Percentiles rank a stretch among this genome's conserved stretches.
Conservation (phyloP, 768 basidiomycete species). For the Agrocybe praecox region DNA sequence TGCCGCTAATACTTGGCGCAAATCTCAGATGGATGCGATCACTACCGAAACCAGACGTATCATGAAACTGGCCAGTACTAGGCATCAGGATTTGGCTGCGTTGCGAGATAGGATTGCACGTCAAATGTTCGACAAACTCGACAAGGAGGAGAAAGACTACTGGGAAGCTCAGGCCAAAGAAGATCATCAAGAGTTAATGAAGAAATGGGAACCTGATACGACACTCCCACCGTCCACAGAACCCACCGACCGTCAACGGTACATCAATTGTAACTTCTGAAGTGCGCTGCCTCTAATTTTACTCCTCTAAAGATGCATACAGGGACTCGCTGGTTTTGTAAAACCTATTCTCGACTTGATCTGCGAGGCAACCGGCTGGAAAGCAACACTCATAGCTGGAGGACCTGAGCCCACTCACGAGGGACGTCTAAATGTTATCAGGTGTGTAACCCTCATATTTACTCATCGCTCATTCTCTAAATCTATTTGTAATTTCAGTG, state of each 20-base stretch:
- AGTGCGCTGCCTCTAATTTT: not conserved
- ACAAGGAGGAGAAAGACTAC: too few species aligned
- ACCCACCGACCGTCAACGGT: conserved; percentile 13
- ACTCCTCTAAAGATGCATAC: not conserved
- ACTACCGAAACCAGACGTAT: not conserved
- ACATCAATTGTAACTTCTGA: not conserved
- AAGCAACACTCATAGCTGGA: conserved; percentile 4
- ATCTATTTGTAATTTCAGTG: too few species aligned
- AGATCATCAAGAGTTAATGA: too few species aligned
- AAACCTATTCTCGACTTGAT: conserved; percentile 10
- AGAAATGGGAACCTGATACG: not conserved
- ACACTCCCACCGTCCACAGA: not conserved
- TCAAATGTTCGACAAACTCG: too few species aligned
- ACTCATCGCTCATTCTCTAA: not conserved
- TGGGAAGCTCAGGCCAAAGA: too few species aligned
- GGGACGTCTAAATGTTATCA: conserved; percentile 4
- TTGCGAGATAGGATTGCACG: too few species aligned
- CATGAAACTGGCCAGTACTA: not conserved
- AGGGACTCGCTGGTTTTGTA: not conserved
- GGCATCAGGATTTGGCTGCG: too few species aligned
- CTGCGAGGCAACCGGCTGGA: conserved; percentile 10
- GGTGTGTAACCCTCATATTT: not conserved
- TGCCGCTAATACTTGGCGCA: conserved; percentile 11
- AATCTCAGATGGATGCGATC: not conserved
- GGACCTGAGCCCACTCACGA: conserved; percentile 10